Evolutionary conservation across 108 stramenopile species (phyloP), one percentile per base, ranked within the genome.

Genomic region (Nitzschia sp.): DNA sequence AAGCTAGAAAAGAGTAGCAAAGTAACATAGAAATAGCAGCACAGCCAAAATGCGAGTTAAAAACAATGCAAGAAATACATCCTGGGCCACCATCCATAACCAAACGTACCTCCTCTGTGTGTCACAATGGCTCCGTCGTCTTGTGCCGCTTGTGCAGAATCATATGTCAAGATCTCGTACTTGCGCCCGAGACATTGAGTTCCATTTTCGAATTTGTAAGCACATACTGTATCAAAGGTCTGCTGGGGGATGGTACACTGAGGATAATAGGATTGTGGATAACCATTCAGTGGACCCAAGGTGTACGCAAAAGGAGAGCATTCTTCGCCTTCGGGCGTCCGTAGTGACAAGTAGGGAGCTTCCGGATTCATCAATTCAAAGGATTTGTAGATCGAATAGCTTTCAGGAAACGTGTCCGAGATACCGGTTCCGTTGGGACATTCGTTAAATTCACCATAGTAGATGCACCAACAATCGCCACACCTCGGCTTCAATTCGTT

Each of bases 261-360:
- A 13, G 62, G 45, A 56, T 35, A 26, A 1, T 21, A 13, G 27
- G 13, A 19, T 64, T 54, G 8, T 17, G 61, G 24, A 46, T 66
- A 59, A 1, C 19, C 26, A 26, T 31, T 19, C 26, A 70, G 1
- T 8, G 64, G 18, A 13, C 55, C 76, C 32, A 70, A 5, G 54
- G 53, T 36, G 30, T 76, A 48, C 29, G 60, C 62, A 64, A 76
- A 76, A 2, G 75, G 75, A 31, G 5, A 76, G 47, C 75, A 76
- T 26, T 36, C 53, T 31, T 36, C 54, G 26, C 72, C 72, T 25
- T 54, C 51, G 0, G 54, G 32, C 11, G 49, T 56, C 45, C 54
- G 72, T 27, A 73, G 46, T n/a, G 33, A 36, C 13, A 71, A 33
- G 59, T 59, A 71, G 26, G 24, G 6, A 0, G 70, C 58, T 18